Evolutionary conservation across 768 basidiomycete genomes (phyloP), one percentile per base, ranked within the genome.

Genomic region (Phanerochaete sordida): DNA sequence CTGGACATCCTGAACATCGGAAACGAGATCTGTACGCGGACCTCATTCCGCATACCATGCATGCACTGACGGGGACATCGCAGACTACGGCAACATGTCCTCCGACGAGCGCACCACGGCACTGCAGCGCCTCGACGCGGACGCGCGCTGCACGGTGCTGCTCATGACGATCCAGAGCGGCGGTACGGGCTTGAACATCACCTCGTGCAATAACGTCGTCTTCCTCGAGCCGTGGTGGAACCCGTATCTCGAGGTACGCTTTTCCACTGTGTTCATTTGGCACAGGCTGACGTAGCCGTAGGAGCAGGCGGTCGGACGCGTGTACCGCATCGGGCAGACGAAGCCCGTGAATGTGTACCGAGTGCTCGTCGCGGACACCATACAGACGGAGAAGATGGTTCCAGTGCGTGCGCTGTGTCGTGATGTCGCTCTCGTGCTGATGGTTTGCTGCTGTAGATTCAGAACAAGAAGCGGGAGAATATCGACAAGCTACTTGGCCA

Each of bases 281-380:
- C 26, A 26, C 7, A n/a, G 6, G n/a, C 16, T 27, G n/a, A 49
- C 7, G 6, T 13, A 5, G 28, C 15, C 26, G 9, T 27, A 64
- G 63, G 60, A 61, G 19, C 63, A 64, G 60, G 74, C 73, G 12
- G 67, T 73, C 43, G 74, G 72, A 37, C 65, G 74, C 12, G 70
- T 70, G 16, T 70, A 72, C 57, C 69, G 73, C 4, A 69, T 74
- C 21, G 74, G 74, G 1, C 74, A 74, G 39, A 65, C 68, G 43
- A 62, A 63, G 31, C 50, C 63, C 6, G 72, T 73, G 2, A 51
- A 66, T 47, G 70, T 75, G 5, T 64, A 64, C 31, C 37, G 48
- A 24, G 15, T 61, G 15, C 15, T 55, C 15, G 56, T 47, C 2
- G 15, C 16, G 26, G 57, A 58, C 33, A 64, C 63, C 7, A 58